phyloP scores from a whole-genome alignment of 371 early-diverging fungal species.

The Dinochytrium kinnereticum region DNA sequence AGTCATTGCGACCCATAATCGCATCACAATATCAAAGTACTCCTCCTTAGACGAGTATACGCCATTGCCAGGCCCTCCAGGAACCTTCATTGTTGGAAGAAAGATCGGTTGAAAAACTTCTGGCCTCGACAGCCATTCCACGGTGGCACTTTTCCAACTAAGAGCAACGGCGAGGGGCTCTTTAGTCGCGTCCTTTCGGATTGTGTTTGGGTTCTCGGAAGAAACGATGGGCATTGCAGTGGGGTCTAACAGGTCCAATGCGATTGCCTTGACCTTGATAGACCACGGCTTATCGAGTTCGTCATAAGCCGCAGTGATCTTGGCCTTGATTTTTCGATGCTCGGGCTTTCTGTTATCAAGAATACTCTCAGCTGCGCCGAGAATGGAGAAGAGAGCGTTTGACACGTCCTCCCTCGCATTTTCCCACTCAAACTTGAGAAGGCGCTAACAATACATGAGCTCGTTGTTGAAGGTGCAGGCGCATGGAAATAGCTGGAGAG shows the following conservation, averaged over 20 bases:
- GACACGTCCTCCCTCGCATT: conserved; percentile 19
- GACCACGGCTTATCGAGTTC: conserved; percentile 40
- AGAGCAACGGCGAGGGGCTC: not conserved
- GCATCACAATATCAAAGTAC: conserved; percentile 36
- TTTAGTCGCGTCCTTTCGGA: not conserved
- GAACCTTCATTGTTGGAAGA: conserved; percentile 33
- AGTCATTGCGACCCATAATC: conserved; percentile 39
- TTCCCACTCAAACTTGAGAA: conserved; percentile 35
- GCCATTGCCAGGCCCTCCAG: conserved; percentile 27
- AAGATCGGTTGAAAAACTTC: conserved; percentile 30
- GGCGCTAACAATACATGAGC: conserved; percentile 24
- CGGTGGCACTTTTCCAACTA: conserved; percentile 33
- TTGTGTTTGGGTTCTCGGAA: not conserved
- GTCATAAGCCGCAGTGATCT: conserved; percentile 31
- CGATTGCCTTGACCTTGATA: conserved; percentile 27
- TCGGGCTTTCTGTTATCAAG: conserved; percentile 4
- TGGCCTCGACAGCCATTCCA: conserved; percentile 34
- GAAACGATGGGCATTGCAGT: not conserved
- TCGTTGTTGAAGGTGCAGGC: not conserved
- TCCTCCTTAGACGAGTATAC: conserved; percentile 32
- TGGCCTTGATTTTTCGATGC: conserved; percentile 24
- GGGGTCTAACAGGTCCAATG: not conserved
- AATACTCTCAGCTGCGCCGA: conserved; percentile 13
- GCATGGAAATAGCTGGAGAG: too few species aligned
- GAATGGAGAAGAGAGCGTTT: conserved; percentile 16